These are phyloP conservation scores for Cichorium intybus DNA, from an alignment of 140 eudicot genomes.

Conservation along the genomic window DNA sequence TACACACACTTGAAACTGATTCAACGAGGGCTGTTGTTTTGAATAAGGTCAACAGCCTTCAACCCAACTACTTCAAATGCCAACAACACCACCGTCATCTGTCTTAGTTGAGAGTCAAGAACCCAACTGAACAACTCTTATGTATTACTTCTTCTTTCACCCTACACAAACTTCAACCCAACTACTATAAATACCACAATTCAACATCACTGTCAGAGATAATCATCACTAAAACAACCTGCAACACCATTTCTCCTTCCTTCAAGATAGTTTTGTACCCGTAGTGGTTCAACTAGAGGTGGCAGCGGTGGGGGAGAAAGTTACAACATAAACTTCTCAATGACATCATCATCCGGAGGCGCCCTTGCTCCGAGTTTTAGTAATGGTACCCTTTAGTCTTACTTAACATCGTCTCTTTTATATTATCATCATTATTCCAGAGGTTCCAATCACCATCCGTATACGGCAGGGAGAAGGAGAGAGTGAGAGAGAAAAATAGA, in stretches of 20 bases:
- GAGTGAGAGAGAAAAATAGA: no score
- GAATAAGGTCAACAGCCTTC: constrained; percentile 38
- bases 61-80: no score
- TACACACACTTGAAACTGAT: no score
- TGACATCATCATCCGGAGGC: constrained; percentile 35
- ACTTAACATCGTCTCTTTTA: constrained; percentile 55
- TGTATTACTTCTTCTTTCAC: constrained; percentile 46
- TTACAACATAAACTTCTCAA: constrained; percentile 67
- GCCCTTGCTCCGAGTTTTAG: constrained; percentile 65
- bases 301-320: constrained; percentile 34
- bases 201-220: constrained; percentile 26
- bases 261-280: constrained; percentile 50
- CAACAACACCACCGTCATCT: constrained; percentile 9
- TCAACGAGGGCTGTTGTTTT: constrained; percentile 13
- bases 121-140: constrained; percentile 37
- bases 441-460: constrained; percentile 44
- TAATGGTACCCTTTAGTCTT: constrained; percentile 99
- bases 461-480: no score
- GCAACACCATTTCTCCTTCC: constrained; percentile 56
- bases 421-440: constrained; percentile 48
- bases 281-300: constrained; percentile 30
- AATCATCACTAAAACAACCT: constrained; percentile 35
- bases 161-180: constrained; percentile 25
- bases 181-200: constrained; percentile 18
- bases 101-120: constrained; percentile 15